Evolutionary conservation across 2,329 filamentous ascomycete genomes (phyloP).

Genomic region (Pseudogymnoascus sp.): DNA sequence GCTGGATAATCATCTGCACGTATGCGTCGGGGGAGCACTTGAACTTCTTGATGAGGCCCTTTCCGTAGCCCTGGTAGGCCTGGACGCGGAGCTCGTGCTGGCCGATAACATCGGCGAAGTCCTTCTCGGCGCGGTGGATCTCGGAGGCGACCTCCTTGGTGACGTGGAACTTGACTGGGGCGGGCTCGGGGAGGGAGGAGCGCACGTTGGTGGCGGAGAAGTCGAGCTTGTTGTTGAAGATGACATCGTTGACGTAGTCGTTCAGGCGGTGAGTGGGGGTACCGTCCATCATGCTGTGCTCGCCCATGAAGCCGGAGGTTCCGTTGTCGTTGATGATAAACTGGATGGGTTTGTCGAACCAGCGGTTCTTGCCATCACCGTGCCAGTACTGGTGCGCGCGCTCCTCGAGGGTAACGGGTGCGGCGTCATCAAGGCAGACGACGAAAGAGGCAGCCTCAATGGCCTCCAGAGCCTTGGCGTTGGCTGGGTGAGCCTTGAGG

Average conservation of each 20-base stretch:
- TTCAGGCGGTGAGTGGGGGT: conserved; percentile 95
- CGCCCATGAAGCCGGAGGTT: conserved; percentile 93
- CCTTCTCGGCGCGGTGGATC: conserved; percentile 66
- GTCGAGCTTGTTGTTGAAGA: conserved; percentile 91
- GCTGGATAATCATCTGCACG: conserved; percentile 96
- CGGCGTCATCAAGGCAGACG: conserved; percentile 85
- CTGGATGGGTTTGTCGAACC: conserved; percentile 96
- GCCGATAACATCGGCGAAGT: conserved; percentile 75
- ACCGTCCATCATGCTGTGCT: conserved; percentile 99
- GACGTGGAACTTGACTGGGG: conserved; percentile 68
- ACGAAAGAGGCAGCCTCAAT: conserved; percentile 88
- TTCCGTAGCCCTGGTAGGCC: conserved; percentile 94
- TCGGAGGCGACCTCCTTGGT: conserved; percentile 65
- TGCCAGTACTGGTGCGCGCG: conserved; percentile 97
- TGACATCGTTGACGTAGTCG: conserved; percentile 85
- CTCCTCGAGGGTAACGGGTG: conserved; percentile 89
- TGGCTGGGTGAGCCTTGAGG: conserved; percentile 66
- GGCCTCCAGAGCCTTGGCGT: conserved; percentile 66
- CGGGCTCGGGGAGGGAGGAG: conserved; percentile 75
- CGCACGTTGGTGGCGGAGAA: conserved; percentile 71
- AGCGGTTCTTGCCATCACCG: conserved; percentile 89
- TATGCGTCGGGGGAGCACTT: conserved; percentile 96
- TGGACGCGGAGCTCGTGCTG: conserved; percentile 89
- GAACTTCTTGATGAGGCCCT: conserved; percentile 98
- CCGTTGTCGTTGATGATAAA: conserved; percentile 99